Evolutionary conservation across 305 asterid species (phyloP).

Genomic region (Fraxinus latifolia): DNA sequence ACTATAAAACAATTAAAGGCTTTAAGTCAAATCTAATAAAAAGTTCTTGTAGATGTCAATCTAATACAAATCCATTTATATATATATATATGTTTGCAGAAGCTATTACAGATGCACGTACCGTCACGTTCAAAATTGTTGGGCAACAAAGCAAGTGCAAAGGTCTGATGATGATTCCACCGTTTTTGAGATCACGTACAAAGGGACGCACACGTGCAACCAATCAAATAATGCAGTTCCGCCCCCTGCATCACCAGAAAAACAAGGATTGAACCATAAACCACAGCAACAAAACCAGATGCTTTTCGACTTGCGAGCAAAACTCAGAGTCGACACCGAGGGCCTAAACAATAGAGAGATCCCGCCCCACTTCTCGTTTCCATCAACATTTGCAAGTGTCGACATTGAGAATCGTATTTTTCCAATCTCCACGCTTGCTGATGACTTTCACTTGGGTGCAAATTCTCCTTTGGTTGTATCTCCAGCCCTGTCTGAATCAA

Average conservation of each 20-base stretch:
- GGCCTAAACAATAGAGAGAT: conserved; percentile 36
- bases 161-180: conserved; percentile 80
- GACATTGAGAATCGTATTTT: conserved; percentile 36
- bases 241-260: conserved; percentile 38
- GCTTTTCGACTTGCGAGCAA: conserved; percentile 44
- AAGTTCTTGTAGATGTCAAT: neutral
- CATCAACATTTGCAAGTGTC: conserved; percentile 41
- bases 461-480: conserved; percentile 53
- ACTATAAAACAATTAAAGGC: neutral
- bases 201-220: conserved; percentile 65
- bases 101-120: conserved; percentile 90
- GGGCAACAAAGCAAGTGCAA: conserved; percentile 83
- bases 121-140: conserved; percentile 47
- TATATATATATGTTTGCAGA: conserved; percentile 43
- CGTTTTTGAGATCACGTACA: conserved; percentile 67
- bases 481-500: conserved; percentile 66
- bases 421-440: conserved; percentile 39
- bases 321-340: conserved; percentile 57
- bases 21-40: neutral
- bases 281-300: conserved; percentile 39
- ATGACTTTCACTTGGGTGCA: conserved; percentile 40
- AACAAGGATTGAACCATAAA: conserved; percentile 41
- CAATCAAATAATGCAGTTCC: conserved; percentile 30
- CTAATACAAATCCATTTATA: neutral
- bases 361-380: conserved; percentile 48